Evolutionary conservation across 139 green algal species (phyloP).

Genomic region (Nannochloris sp.): DNA sequence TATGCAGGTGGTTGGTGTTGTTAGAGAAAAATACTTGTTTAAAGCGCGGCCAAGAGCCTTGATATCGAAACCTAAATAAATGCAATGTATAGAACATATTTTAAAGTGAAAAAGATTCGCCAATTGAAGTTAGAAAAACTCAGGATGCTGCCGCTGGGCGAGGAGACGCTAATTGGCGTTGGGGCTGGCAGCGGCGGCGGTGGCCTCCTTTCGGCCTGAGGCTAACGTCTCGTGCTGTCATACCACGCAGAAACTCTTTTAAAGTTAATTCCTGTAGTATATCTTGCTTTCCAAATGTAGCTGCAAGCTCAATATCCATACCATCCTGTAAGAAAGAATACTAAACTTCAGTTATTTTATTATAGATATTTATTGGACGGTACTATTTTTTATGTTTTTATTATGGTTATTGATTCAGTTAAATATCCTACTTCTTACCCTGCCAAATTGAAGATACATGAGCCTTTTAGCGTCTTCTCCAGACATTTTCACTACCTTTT

Average conservation of each 20-base stretch:
- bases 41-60: slow-evolving; percentile 67
- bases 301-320: slow-evolving; percentile 77
- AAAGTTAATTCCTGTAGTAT: slow-evolving; percentile 74
- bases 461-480: slow-evolving; percentile 84
- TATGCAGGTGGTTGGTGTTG: slow-evolving; percentile 54
- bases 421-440: slow-evolving; percentile 14
- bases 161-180: no score
- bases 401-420: background rate
- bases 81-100: background rate
- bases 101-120: slow-evolving; percentile 1
- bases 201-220: no score
- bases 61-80: slow-evolving; percentile 43
- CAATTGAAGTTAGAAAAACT: background rate
- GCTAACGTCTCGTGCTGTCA: slow-evolving; percentile 69
- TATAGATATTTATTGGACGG: no score
- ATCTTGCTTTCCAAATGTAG: slow-evolving; percentile 87
- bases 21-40: slow-evolving; percentile 74
- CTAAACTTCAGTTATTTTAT: background rate
- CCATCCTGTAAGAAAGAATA: slow-evolving; percentile 23
- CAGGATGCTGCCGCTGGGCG: no score
- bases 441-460: slow-evolving; percentile 82
- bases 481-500: slow-evolving; percentile 47
- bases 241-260: slow-evolving; percentile 78
- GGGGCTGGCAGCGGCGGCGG: no score
- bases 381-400: no score